A percentile compares a stretch with the other conserved stretches of the same genome.
phyloP scores from a whole-genome alignment of 805 yeast genomes.

The Teunomyces tritomae region DNA sequence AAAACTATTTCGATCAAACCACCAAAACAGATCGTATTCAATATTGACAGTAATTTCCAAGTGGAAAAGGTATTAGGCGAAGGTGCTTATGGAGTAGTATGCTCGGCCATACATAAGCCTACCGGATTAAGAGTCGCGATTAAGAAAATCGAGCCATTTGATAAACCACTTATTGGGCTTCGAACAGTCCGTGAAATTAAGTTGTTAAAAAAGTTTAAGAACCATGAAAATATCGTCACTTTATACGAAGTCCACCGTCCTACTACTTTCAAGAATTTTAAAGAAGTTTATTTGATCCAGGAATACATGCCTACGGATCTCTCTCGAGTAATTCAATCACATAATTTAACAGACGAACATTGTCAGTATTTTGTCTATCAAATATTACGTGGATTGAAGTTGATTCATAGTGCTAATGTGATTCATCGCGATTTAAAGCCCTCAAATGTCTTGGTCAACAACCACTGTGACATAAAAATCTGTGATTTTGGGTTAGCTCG shows the following conservation, averaged over 20 bases:
- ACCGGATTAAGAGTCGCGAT: constrained; percentile 68
- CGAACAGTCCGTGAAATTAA: constrained; percentile 72
- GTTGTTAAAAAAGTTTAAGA: constrained; percentile 57
- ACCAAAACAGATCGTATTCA: constrained; percentile 41
- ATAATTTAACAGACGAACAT: constrained; percentile 61
- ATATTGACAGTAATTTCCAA: constrained; percentile 60
- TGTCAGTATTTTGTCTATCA: constrained; percentile 71
- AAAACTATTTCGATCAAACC: background rate
- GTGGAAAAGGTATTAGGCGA: constrained; percentile 65
- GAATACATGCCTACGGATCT: constrained; percentile 78
- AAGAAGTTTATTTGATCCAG: constrained; percentile 72
- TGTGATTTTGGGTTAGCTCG: constrained; percentile 80
- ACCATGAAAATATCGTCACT: constrained; percentile 71
- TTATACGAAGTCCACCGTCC: constrained; percentile 70
- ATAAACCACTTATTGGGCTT: constrained; percentile 60
- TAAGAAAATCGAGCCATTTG: constrained; percentile 72
- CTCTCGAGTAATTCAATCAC: constrained; percentile 58
- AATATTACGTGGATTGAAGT: constrained; percentile 64
- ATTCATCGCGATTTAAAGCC: constrained; percentile 80
- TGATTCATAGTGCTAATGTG: constrained; percentile 69
- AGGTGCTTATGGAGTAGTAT: constrained; percentile 82
- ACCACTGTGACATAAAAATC: constrained; percentile 70
- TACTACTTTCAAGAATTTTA: constrained; percentile 51
- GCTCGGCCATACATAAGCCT: constrained; percentile 62
- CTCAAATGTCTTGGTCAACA: constrained; percentile 62